Base-by-base conservation (phyloP, 345 rosid species). In the Gossypium ekmanianum region DNA sequence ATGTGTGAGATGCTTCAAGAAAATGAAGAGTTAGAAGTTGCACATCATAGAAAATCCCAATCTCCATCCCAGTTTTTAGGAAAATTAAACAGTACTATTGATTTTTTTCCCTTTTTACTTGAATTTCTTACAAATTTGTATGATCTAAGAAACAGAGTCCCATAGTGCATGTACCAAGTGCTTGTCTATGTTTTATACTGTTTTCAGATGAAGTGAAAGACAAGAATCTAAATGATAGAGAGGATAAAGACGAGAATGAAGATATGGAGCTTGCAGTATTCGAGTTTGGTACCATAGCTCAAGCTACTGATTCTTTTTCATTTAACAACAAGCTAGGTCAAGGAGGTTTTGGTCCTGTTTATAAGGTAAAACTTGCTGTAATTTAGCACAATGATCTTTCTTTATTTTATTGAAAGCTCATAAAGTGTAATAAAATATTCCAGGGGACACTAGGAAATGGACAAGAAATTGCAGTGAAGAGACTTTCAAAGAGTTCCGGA, bases 271-370 rank as follows among this genome's bases (percentile, higher is more conserved):
- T 80, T 29, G 75, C 58, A 41, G 9, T 76, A 8, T 76, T 80
- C 61, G 62, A 79, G 56, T 45, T 77, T 14, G n/a, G 11, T 2
- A 72, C 62, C 1, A 72, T 78, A 57, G 70, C 70, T 61, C 74
- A 72, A 14, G 90, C 90, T 17, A 87, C 92, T 2, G 77, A 83
- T 65, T 39, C 75, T 69, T 87, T 88, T 50, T 71, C 78, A 64
- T 10, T 62, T 2, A 71, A 67, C 67, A 83, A 85, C 58, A 82
- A 77, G 75, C 76, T 88, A 11, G 92, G 92, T 44, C 63, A 82
- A 63, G 87, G 92, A 76, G 92, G 90, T 61, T 88, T 88, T 62
- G 92, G 89, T 66, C 79, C 52, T 4, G 92, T 88, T 55, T 88
- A 87, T 83, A 87, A 85, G 90, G 92, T 88, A 68, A 68, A 51